A percentile compares a stretch with the other conserved stretches of the same genome.
These are phyloP conservation scores for Colletotrichum sp. DNA, from an alignment of 2,329 filamentous ascomycete genomes.

Conservation along the genomic window DNA sequence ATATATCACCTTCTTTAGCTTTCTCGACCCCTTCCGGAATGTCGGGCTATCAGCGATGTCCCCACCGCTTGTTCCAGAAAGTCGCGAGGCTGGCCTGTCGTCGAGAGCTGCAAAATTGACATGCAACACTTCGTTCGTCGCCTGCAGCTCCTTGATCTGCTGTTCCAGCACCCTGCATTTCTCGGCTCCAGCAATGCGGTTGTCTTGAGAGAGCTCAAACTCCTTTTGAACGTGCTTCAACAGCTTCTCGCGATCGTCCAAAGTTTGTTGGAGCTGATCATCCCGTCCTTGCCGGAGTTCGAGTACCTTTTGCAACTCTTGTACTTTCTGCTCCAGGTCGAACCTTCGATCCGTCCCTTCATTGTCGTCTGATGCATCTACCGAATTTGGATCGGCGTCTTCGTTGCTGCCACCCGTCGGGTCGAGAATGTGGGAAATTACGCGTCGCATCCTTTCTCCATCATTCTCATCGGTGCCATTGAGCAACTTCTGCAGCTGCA, in stretches of 20 bases:
- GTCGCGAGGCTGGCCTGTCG: not conserved
- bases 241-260: not conserved
- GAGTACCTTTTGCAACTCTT: not conserved
- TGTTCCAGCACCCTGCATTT: not conserved
- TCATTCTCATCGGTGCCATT: not conserved
- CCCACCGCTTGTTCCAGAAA: not conserved
- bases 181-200: not conserved
- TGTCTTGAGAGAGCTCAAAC: not conserved
- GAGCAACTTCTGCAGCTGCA: not conserved
- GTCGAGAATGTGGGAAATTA: not conserved
- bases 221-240: not conserved
- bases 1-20: not conserved
- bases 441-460: not conserved
- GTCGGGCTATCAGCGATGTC: not conserved
- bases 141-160: not conserved
- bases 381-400: not conserved
- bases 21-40: not conserved
- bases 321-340: not conserved
- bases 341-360: not conserved
- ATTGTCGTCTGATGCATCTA: not conserved
- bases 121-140: not conserved
- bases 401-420: not conserved
- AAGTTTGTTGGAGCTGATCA: not conserved
- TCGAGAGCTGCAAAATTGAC: not conserved
- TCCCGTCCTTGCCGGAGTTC: not conserved